Evolutionary conservation across 176 grass and related monocot species (phyloP).

Genomic region (Lolium multiflorum): DNA sequence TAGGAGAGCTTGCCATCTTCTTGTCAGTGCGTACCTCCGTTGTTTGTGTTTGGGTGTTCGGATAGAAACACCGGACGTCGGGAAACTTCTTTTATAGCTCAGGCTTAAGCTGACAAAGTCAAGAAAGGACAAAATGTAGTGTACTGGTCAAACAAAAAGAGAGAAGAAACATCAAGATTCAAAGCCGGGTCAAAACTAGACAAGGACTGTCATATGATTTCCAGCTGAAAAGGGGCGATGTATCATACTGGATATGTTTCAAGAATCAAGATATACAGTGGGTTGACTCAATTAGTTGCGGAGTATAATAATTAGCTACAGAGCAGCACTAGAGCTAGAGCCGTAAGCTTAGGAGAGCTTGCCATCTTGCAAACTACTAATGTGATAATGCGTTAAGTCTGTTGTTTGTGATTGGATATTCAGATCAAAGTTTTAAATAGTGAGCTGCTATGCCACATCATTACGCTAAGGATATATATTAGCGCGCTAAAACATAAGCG

Average conservation of each 20-base stretch:
- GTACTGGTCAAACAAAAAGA: not conserved
- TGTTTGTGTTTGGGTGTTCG: not conserved
- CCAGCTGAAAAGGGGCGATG: too few species aligned
- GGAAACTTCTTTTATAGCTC: not conserved
- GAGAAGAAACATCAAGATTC: not conserved
- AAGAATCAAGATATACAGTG: too few species aligned
- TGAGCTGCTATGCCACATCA: too few species aligned
- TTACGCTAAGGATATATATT: too few species aligned
- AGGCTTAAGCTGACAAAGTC: not conserved
- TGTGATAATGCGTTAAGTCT: too few species aligned
- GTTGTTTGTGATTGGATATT: too few species aligned
- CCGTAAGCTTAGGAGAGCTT: not conserved
- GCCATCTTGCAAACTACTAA: too few species aligned
- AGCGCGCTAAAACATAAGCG: too few species aligned
- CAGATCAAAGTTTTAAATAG: too few species aligned
- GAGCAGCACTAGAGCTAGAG: slow-evolving; percentile 10
- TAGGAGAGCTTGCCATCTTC: not conserved
- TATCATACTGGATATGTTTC: not conserved
- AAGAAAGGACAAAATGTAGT: not conserved
- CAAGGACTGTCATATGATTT: too few species aligned
- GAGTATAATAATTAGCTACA: too few species aligned
- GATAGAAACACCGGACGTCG: not conserved
- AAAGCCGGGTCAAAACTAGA: not conserved
- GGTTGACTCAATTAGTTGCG: too few species aligned
- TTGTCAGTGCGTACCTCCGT: not conserved